These are phyloP conservation scores for Brassica incana DNA, from an alignment of 345 rosid genomes.

Conservation along the genomic window DNA sequence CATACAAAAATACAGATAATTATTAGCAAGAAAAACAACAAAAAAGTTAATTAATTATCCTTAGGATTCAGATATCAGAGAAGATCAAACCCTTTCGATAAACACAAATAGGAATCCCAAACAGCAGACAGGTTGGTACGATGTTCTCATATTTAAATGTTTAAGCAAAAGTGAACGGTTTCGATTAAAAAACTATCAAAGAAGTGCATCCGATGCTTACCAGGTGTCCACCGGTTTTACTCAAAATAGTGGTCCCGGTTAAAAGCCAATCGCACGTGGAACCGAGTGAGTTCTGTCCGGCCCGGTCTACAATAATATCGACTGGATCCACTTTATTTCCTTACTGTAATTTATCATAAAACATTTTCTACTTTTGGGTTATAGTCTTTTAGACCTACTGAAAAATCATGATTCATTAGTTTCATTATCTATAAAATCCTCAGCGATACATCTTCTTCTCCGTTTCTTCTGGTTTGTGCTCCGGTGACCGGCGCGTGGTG, in stretches of 20 bases:
- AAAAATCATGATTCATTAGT: not conserved
- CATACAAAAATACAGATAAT: not conserved
- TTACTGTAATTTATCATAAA: not conserved
- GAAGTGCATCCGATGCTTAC: constrained; percentile 11
- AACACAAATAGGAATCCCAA: constrained; percentile 35
- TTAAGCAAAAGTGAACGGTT: constrained; percentile 16
- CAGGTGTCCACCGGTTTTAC: constrained; percentile 3
- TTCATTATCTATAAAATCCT: not conserved
- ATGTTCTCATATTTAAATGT: constrained; percentile 22
- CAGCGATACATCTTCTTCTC: no score
- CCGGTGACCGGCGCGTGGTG: no score
- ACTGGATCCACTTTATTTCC: not conserved
- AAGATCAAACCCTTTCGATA: constrained; percentile 32
- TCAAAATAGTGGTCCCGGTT: constrained; percentile 24
- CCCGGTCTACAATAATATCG: constrained; percentile 24
- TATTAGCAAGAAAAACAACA: not conserved
- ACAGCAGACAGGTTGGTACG: constrained; percentile 39
- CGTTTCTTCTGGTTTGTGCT: no score
- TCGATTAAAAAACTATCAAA: not conserved
- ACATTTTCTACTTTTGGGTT: not conserved
- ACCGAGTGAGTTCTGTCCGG: constrained; percentile 31
- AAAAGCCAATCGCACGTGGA: constrained; percentile 27
- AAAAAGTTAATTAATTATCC: not conserved
- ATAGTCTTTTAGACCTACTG: not conserved
- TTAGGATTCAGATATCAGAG: constrained; percentile 16